Evolutionary conservation across 1,284 basidiomycete genomes (phyloP), one percentile per base, ranked within the genome.

Genomic region (Pseudozyma pruni): DNA sequence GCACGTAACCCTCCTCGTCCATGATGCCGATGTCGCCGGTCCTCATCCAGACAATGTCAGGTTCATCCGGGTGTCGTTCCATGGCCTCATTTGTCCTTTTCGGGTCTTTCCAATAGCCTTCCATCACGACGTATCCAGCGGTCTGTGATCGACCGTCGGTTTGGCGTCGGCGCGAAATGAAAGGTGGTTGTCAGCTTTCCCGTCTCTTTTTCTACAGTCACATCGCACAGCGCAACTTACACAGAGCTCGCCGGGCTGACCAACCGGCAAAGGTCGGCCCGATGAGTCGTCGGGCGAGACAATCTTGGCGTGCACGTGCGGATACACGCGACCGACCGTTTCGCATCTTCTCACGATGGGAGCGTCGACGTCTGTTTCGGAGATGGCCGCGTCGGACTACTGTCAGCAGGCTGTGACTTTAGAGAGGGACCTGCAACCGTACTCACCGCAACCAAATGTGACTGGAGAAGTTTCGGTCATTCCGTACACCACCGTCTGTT

Each of bases 1-100:
- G 84, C 19, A 93, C 83, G 83, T 92, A 93, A 4, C 92, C 92
- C 58, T 93, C 89, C 50, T 89, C 87, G 74, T 93, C 91, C 84
- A 93, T 87, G 34, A 91, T 88, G 1, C 87, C 92, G 74, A 92
- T 87, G 81, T 94, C 92, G 1, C 92, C 91, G 0, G 90, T 91
- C 78, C 90, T 86, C 89, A 93, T 92, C 91, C 91, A 93, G 2
- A 84, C 87, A 33, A 88, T 88, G 8, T 86, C 83, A 6, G 66
- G 62, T 43, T 71, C 74, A 41, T 76, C 74, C 22, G 50, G 48
- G 52, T 89, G 86, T 8, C 79, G 83, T 56, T 86, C 85, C 86
- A 90, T 88, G 0, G 86, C 89, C 25, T 84, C 81, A n/a, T 81
- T 81, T 0, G 91, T 92, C 76, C 90, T 90, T 44, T 87, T 86